Base-by-base conservation (phyloP, 331 rosid genomes). In the Cydonia oblonga region DNA sequence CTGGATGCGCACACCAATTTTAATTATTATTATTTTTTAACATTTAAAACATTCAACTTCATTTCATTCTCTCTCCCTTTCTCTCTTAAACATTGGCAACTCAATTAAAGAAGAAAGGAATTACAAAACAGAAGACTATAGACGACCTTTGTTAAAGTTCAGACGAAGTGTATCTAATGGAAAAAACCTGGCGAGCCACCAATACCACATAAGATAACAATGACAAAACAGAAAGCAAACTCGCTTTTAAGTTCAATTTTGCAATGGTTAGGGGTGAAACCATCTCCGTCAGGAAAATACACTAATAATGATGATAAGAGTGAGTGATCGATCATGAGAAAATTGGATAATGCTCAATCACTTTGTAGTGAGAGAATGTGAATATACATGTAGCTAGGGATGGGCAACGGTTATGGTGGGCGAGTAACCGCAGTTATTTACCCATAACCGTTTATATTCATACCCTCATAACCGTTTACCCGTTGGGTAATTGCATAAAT, bases 1-100 rank as follows among this genome's bases (percentile, higher is more conserved):
- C 96, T 71, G 90, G 96, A 86, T 84, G 90, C 93, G 93, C 96
- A 90, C 0, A 38, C 13, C 13, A 38, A 35, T 9, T 35, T 9
- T 35, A n/a, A n/a, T n/a, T n/a, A n/a, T 26, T 26, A 25, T 35
- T 15, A 0, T 15, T 44, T 15, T 5, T 46, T 15, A 6, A 49
- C 20, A 0, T 35, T 35, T 35, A 9, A 35, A 35, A 35, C 42
- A 9, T 35, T 35, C 42, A 3, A 35, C 42, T 49, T 49, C 20
- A 16, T 16, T 9, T 46, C 53, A 46, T 46, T 46, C 9, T 7
- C 10, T 32, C 38, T 32, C 38, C 0, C 35, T 0, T 3, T 7
- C 38, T 29, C 32, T 29, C 35, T 6, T 2, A 35, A 46, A 46
- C 52, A 46, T 46, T 46, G 53, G n/a, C n/a, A 15, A 46, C n/a